A percentile compares a stretch with the other conserved stretches of the same genome.
Evolutionary conservation across 805 yeast genomes (phyloP).

Genomic region (Wickerhamiella azymoides): DNA sequence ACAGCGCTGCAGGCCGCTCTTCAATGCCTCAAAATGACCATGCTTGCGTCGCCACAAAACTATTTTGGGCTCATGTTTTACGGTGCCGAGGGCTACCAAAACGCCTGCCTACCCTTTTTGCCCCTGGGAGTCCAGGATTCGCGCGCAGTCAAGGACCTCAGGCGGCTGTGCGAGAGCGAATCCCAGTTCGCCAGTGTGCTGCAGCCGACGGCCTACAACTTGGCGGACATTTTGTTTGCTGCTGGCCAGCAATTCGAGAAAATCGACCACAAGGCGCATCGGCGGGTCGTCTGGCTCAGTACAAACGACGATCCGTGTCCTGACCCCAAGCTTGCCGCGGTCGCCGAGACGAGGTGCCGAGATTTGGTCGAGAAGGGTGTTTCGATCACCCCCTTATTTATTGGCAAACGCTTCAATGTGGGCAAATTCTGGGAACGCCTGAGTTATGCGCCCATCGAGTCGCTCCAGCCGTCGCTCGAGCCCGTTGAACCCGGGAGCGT

Average conservation of each 20-base stretch:
- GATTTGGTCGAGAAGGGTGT: constrained; percentile 16
- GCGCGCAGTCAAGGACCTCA: constrained; percentile 12
- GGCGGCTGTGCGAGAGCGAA: constrained; percentile 10
- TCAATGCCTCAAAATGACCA: constrained; percentile 50
- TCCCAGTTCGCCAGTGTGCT: neutral
- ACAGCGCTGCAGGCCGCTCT: constrained; percentile 38
- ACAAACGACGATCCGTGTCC: constrained; percentile 14
- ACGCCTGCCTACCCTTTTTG: constrained; percentile 18
- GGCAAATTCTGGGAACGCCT: constrained; percentile 15
- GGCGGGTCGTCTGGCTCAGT: constrained; percentile 15
- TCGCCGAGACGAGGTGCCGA: constrained; percentile 19
- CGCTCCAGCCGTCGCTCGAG: neutral
- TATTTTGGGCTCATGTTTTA: constrained; percentile 61
- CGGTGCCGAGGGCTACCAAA: constrained; percentile 23
- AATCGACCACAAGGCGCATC: constrained; percentile 9
- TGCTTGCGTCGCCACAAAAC: constrained; percentile 50
- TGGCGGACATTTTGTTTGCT: constrained; percentile 8
- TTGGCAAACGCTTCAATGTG: constrained; percentile 11
- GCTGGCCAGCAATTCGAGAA: constrained; percentile 10
- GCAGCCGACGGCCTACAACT: constrained; percentile 3
- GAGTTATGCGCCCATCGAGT: neutral
- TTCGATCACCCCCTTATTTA: constrained; percentile 14
- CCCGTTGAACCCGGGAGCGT: constrained; percentile 9
- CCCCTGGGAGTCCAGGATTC: constrained; percentile 13
- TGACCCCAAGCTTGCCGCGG: neutral